Percentiles rank a stretch among this genome's conserved stretches.
These are phyloP conservation scores for Drechslera avenae DNA, from an alignment of 2,329 filamentous ascomycete genomes.

Conservation along the genomic window DNA sequence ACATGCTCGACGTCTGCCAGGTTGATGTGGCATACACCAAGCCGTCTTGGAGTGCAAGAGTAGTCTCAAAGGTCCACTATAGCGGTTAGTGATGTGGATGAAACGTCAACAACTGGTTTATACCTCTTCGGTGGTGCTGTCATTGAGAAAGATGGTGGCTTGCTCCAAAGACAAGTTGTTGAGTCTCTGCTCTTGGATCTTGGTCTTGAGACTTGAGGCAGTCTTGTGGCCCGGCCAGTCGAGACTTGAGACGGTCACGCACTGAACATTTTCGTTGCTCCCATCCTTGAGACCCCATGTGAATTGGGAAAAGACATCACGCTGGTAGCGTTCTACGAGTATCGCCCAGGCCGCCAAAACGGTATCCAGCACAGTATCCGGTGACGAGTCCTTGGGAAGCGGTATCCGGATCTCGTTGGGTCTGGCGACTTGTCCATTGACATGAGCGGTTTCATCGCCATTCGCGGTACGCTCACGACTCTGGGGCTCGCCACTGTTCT, in stretches of 20 bases:
- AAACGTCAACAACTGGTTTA: not conserved
- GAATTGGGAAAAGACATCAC: conserved; percentile 39
- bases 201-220: conserved; percentile 20
- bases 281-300: conserved; percentile 33
- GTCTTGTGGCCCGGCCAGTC: conserved; percentile 22
- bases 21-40: conserved; percentile 47
- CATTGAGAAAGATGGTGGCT: conserved; percentile 31
- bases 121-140: conserved; percentile 40
- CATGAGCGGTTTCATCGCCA: not conserved
- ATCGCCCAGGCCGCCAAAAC: conserved; percentile 41
- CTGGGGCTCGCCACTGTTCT: conserved; percentile 16
- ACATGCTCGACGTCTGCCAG: conserved; percentile 51
- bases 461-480: conserved; percentile 16
- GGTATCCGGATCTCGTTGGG: conserved; percentile 25
- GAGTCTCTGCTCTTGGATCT: conserved; percentile 20
- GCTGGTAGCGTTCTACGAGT: conserved; percentile 39
- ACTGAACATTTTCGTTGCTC: conserved; percentile 17
- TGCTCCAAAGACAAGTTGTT: conserved; percentile 15
- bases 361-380: conserved; percentile 24
- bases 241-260: conserved; percentile 24
- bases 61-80: conserved; percentile 40
- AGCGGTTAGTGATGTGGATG: conserved; percentile 2
- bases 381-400: conserved; percentile 11
- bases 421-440: conserved; percentile 9
- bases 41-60: conserved; percentile 30